phyloP scores from a whole-genome alignment of 768 basidiomycete genomes.

The Coprinopsis strossmayeri region DNA sequence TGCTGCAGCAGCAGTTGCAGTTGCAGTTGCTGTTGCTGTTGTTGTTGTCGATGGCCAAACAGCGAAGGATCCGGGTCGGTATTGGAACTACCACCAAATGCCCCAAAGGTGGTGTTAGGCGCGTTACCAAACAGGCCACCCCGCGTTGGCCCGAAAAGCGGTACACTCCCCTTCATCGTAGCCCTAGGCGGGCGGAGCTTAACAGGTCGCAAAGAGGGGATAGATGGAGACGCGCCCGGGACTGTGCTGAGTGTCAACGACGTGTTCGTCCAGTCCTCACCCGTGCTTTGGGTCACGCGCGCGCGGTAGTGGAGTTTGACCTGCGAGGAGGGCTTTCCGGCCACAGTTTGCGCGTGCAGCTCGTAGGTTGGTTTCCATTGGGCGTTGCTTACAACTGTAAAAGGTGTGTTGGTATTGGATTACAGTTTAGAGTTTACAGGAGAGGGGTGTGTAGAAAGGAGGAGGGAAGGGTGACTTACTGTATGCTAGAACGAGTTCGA shows the following conservation, averaged over 20 bases:
- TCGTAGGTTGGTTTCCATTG: conserved; percentile 54
- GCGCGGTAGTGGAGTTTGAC: conserved; percentile 52
- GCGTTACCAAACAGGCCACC: neutral
- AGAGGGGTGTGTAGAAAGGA: neutral
- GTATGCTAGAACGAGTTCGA: conserved; percentile 47
- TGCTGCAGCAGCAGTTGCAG: conserved; percentile 26
- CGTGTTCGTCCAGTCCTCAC: conserved; percentile 54
- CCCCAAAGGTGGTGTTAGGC: neutral
- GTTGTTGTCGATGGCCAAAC: conserved; percentile 9
- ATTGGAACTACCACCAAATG: too few species aligned
- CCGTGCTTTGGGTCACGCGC: conserved; percentile 45
- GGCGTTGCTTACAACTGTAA: conserved; percentile 43
- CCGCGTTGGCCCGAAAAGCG: neutral
- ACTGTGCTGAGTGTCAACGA: conserved; percentile 48
- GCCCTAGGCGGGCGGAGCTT: neutral
- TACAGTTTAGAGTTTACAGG: too few species aligned
- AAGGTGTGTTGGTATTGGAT: neutral
- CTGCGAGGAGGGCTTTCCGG: conserved; percentile 35
- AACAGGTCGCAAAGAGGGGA: neutral
- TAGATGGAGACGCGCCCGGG: conserved; percentile 8
- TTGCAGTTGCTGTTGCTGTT: conserved; percentile 27
- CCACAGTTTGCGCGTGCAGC: conserved; percentile 43
- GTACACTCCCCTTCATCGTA: neutral
- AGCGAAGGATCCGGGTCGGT: too few species aligned
- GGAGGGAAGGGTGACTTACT: conserved; percentile 25